Base-by-base conservation (phyloP, 208 protist genomes). In the Trypanosomatidae sp. region DNA sequence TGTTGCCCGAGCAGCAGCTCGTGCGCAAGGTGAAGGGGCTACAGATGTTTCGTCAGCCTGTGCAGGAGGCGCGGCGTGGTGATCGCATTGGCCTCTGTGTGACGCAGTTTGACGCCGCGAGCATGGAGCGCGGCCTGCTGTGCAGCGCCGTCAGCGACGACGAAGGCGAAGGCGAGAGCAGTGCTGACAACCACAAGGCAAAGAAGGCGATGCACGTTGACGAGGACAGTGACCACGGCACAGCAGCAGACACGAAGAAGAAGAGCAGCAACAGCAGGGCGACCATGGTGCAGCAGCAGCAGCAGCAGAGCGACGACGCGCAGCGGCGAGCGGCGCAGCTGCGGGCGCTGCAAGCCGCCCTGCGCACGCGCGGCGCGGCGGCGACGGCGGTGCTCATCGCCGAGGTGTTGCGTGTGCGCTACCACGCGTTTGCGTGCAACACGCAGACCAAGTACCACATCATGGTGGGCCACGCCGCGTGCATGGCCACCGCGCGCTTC, bases 31-130 rank as follows among this genome's bases (percentile, higher is more conserved):
- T 98, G 23, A 97, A 97, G 51, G 91, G 92, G 19, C 73, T 98
- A 41, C 94, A 98, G 61, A 74, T 97, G 39, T 98, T 98, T 52
- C 63, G 73, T 20, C 75, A 85, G 42, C 71, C 84, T 3, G 87
- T 97, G 13, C 47, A 73, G 53, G 21, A 28, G 13, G 88, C 83
- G 0, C 49, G 56, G 18, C 49, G 74, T 21, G 91, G 91, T 16
- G 93, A 98, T 53, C 66, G 94, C 22, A 66, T 96, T 5, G 96
- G 94, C 21, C 57, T 97, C 16, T 96, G 83, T 43, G 85, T 98
- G 0, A 77, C 82, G 2, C 79, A 97, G 56, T 86, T 97, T 25
- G 86, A 96, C 62, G 42, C 85, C n/a, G 66, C 67, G 7, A 38
- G 45, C 26, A 75, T 97, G 45, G 95, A 97, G 47, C 69, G 93